phyloP scores from a whole-genome alignment of 2,329 filamentous ascomycete genomes.

The Cryphonectria parasitica region DNA sequence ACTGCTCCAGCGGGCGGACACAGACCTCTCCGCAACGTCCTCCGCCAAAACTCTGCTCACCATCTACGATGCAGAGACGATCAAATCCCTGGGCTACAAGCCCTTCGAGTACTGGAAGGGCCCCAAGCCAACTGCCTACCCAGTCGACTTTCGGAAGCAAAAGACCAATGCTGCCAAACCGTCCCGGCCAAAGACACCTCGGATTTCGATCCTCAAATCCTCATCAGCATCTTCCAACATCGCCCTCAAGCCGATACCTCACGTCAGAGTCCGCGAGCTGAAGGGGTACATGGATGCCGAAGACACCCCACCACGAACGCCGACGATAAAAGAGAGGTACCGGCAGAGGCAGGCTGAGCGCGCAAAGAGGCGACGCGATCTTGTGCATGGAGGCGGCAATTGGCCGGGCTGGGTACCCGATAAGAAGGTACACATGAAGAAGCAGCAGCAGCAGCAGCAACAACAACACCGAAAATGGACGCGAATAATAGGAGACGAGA shows the following conservation, averaged over 20 bases:
- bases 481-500: background rate
- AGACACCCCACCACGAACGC: slow-evolving; percentile 10
- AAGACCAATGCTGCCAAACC: slow-evolving; percentile 15
- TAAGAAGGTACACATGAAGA: background rate
- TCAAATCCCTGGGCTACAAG: slow-evolving; percentile 31
- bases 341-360: slow-evolving; percentile 17
- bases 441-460: background rate
- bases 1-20: background rate
- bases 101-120: slow-evolving; percentile 36
- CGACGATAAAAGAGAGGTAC: slow-evolving; percentile 19
- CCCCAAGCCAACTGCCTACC: slow-evolving; percentile 30
- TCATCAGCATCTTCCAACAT: background rate
- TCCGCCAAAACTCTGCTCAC: slow-evolving; percentile 6
- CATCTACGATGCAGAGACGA: slow-evolving; percentile 21
- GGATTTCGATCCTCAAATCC: background rate
- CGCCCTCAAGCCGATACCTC: slow-evolving; percentile 19
- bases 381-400: background rate
- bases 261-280: slow-evolving; percentile 17
- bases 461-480: background rate
- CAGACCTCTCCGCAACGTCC: background rate
- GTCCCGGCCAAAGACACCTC: background rate
- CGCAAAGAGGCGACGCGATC: slow-evolving; percentile 11
- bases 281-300: slow-evolving; percentile 9
- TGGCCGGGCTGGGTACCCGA: slow-evolving; percentile 12
- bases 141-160: slow-evolving; percentile 20